Evolutionary conservation across 1,139 yeast species (phyloP), one percentile per base, ranked within the genome.

Genomic region (Zhuliangozyma parablackwelliae): DNA sequence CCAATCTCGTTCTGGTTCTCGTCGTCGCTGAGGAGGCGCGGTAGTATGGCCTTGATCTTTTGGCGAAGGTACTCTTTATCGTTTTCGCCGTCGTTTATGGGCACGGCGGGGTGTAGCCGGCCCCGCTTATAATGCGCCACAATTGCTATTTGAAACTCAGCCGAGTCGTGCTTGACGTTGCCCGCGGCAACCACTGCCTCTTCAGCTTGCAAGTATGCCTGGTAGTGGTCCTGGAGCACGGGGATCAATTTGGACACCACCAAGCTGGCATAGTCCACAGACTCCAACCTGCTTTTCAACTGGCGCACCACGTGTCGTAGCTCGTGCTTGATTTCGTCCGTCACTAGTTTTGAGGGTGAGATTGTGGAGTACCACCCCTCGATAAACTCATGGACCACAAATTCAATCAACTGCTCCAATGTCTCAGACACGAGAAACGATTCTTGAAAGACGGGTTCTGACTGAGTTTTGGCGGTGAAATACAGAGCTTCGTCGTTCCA

Each of bases 161-260:
- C 50, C 1, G 74, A 62, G 32, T 68, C 70, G 5, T 40, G 29
- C 21, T 53, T 54, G 24, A 46, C 54, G 36, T 43, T 39, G 28
- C 39, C 53, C 7, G 9, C 24, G 3, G 24, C 24, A 16, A 16
- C 16, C 0, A 72, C 69, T 0, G 58, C 39, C 12, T 72, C 78
- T 37, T 75, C 81, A 0, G 95, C 87, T 6, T 55, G 50, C 2
- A 72, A 61, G 50, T 72, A 85, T 9, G 67, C 64, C 7, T 65
- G 61, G 42, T 82, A 73, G 53, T 89, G 96, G 12, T 74, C 78
- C 2, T 86, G 81, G 2, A 88, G 21, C 1, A 81, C 51, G 0
- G 96, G 96, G 5, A 86, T 41, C 0, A 86, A 35, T 33, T 70
- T 72, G 12, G 78, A 61, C 1, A 86, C 80, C 3, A 84, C 44